These are phyloP conservation scores for Pyracantha coccinea DNA, from an alignment of 331 rosid species.

Conservation along the genomic window DNA sequence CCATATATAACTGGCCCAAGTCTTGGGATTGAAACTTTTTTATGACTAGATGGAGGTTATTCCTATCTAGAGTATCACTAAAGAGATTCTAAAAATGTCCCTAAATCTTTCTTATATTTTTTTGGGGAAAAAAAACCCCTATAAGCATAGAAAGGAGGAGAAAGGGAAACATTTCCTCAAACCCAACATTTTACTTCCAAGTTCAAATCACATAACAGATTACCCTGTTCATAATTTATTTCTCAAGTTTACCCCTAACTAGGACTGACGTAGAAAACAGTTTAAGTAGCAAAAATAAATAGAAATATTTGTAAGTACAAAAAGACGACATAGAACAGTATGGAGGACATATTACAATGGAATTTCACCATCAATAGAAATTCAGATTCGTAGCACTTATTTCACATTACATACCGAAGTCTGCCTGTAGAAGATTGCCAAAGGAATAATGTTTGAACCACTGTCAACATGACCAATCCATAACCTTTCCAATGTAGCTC, in stretches of 20 bases:
- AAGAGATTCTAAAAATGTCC: no score
- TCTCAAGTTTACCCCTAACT: neutral
- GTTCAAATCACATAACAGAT: neutral
- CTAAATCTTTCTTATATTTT: neutral
- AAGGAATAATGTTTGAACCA: constrained; percentile 40
- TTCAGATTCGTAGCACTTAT: neutral
- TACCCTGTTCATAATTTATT: neutral
- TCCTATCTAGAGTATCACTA: no score
- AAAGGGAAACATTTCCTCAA: neutral
- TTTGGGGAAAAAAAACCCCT: neutral
- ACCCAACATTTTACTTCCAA: neutral
- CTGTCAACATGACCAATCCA: constrained; percentile 60
- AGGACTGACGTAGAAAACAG: neutral
- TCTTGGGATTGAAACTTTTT: no score
- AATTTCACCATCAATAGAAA: neutral
- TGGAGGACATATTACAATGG: neutral
- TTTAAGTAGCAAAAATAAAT: neutral
- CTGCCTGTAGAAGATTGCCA: constrained; percentile 58
- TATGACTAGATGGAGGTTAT: no score
- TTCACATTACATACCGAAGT: constrained; percentile 34
- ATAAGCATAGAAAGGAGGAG: neutral
- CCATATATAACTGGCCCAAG: no score
- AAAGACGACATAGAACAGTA: neutral
- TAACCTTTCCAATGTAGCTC: constrained; percentile 45
- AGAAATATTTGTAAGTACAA: neutral